Conservation (phyloP, 148 eudicot genomes). For the Fagopyrum esculentum region DNA sequence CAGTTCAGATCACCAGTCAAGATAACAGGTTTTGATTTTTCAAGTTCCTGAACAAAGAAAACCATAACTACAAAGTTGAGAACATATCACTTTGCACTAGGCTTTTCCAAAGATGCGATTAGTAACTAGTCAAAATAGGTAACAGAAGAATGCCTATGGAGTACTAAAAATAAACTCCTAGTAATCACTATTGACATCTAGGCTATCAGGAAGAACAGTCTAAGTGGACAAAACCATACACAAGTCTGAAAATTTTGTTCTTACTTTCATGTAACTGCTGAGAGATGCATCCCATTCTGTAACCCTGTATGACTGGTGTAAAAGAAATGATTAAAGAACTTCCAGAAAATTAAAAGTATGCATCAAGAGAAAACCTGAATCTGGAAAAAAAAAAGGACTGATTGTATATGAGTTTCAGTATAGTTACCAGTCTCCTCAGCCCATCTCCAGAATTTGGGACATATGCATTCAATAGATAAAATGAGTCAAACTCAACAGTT, state of each 20-base stretch:
- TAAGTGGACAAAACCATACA: background rate
- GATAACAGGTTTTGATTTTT: conserved; percentile 90
- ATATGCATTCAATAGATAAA: conserved; percentile 64
- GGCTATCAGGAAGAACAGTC: background rate
- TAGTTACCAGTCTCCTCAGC: conserved; percentile 71
- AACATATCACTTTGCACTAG: background rate
- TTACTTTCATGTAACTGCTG: conserved; percentile 84
- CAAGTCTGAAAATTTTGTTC: conserved; percentile 13
- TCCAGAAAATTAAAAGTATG: background rate
- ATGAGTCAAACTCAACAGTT: conserved; percentile 81
- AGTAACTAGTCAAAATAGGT: background rate
- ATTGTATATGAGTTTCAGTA: background rate
- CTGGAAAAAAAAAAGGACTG: background rate
- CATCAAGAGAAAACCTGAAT: conserved; percentile 13
- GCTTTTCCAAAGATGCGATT: background rate
- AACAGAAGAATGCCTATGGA: background rate
- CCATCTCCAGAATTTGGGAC: conserved; percentile 99
- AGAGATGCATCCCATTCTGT: conserved; percentile 83
- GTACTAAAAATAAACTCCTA: background rate
- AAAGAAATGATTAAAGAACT: conserved; percentile 14
- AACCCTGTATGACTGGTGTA: conserved; percentile 74
- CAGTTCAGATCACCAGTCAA: conserved; percentile 91
- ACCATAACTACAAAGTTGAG: conserved; percentile 2
- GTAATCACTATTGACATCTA: background rate
- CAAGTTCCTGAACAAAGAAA: conserved; percentile 65